Percentiles rank a stretch among this genome's conserved stretches.
phyloP scores from a whole-genome alignment of 1,139 yeast genomes.

The Nakaseomyces glabratus region DNA sequence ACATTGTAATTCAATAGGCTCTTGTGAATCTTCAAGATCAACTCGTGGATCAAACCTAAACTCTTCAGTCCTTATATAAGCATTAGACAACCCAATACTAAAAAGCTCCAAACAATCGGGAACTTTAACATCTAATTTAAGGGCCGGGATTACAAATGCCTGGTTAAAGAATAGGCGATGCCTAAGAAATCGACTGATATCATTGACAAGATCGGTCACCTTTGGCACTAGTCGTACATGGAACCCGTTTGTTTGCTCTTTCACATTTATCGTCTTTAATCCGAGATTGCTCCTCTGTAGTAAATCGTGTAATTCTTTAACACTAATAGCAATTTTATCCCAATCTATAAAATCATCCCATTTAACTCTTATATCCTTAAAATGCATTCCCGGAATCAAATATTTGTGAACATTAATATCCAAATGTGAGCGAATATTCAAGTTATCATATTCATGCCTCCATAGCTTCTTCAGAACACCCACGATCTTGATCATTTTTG shows the following conservation, averaged over 20 bases:
- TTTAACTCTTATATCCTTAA: constrained; percentile 19
- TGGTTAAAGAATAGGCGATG: constrained; percentile 15
- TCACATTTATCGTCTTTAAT: constrained; percentile 18
- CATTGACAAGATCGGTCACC: constrained; percentile 17
- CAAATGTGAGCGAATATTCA: constrained; percentile 23
- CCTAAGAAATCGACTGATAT: constrained; percentile 7
- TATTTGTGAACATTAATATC: constrained; percentile 18
- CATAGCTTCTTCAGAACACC: constrained; percentile 24
- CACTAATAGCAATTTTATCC: constrained; percentile 12
- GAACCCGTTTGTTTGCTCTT: constrained; percentile 24
- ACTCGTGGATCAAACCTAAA: constrained; percentile 9
- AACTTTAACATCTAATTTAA: constrained; percentile 30
- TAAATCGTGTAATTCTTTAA: constrained; percentile 16
- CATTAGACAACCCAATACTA: constrained; percentile 19
- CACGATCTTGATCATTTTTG: constrained; percentile 21
- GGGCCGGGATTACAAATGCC: constrained; percentile 21
- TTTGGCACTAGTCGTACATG: constrained; percentile 17
- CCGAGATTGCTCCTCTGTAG: constrained; percentile 12
- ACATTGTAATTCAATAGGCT: constrained; percentile 13
- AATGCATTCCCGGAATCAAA: constrained; percentile 3
- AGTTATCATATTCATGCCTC: constrained; percentile 20
- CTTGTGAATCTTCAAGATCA: constrained; percentile 1
- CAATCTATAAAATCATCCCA: constrained; percentile 27
- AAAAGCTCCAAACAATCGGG: constrained; percentile 29
- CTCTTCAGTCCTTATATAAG: constrained; percentile 14